phyloP scores from a whole-genome alignment of 2,329 filamentous ascomycete genomes.

The Chrysoporthe cubensis region DNA sequence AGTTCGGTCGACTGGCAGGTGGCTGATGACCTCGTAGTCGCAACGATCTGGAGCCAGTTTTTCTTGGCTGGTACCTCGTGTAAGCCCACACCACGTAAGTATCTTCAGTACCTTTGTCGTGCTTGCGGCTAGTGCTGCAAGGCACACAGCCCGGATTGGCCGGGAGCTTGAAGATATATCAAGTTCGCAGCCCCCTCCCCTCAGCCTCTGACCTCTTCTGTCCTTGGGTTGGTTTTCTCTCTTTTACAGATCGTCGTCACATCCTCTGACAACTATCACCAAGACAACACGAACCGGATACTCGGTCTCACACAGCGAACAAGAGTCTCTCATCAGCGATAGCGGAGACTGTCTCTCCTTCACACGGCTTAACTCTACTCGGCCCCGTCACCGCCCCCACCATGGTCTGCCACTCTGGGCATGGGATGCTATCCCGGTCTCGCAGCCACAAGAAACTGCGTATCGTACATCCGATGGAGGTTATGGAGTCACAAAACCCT shows the following conservation, averaged over 20 bases:
- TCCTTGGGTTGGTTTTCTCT: not conserved
- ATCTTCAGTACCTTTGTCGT: not conserved
- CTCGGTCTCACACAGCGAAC: not conserved
- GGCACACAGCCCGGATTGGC: constrained; percentile 30
- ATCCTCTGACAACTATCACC: constrained; percentile 12
- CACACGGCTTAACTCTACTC: not conserved
- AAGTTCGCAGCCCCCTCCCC: constrained; percentile 23
- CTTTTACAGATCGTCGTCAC: constrained; percentile 2
- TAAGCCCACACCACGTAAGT: not conserved
- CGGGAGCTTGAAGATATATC: constrained; percentile 27
- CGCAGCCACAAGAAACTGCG: constrained; percentile 29
- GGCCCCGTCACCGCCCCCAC: constrained; percentile 15
- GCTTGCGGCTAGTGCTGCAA: constrained; percentile 25
- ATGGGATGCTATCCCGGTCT: constrained; percentile 23
- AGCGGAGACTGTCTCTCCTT: constrained; percentile 8
- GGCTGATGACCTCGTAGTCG: constrained; percentile 11
- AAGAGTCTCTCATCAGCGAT: constrained; percentile 21
- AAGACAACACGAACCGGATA: not conserved
- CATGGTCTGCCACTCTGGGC: constrained; percentile 25
- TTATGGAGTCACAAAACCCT: constrained; percentile 16
- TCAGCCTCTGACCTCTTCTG: not conserved
- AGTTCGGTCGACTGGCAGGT: constrained; percentile 15
- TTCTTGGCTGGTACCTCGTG: constrained; percentile 4
- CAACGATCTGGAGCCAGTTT: constrained; percentile 18
- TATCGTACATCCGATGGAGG: constrained; percentile 17